A percentile compares a stretch with the other conserved stretches of the same genome.
Conservation (phyloP, 768 basidiomycete genomes). For the Russula earlei region DNA sequence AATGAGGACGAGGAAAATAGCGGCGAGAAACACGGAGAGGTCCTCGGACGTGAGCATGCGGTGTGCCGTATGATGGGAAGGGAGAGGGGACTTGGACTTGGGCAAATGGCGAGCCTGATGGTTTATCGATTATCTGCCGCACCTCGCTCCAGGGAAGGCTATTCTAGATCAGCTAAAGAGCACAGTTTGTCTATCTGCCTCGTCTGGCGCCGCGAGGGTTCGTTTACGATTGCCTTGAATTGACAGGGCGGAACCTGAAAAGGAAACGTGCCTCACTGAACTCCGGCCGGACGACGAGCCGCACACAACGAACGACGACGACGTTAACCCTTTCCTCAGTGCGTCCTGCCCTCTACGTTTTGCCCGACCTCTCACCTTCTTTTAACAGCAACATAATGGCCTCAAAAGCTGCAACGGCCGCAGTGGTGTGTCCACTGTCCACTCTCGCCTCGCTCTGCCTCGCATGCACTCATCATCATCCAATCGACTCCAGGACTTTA, state of each 20-base stretch:
- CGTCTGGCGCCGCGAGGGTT: too few species aligned
- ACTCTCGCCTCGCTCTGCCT: constrained; percentile 4
- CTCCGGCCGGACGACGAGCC: constrained; percentile 9
- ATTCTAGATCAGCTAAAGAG: too few species aligned
- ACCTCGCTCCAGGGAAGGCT: too few species aligned
- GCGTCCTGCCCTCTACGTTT: not conserved
- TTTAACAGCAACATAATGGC: constrained; percentile 37
- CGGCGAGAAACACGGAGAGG: not conserved
- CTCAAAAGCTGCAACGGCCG: constrained; percentile 59
- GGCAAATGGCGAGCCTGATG: too few species aligned
- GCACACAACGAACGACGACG: not conserved
- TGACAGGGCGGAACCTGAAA: not conserved
- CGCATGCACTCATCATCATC: constrained; percentile 6
- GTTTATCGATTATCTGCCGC: too few species aligned
- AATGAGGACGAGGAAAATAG: not conserved
- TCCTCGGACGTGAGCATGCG: not conserved
- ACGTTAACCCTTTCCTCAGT: not conserved
- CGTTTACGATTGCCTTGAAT: too few species aligned
- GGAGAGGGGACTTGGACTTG: too few species aligned
- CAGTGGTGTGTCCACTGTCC: constrained; percentile 33
- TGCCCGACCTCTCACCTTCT: not conserved
- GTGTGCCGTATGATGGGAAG: too few species aligned
- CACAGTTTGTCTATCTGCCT: too few species aligned
- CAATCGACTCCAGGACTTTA: constrained; percentile 50
- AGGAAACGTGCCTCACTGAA: not conserved